Base-by-base conservation (phyloP, 1,284 basidiomycete species). In the Papiliotrema laurentii region DNA sequence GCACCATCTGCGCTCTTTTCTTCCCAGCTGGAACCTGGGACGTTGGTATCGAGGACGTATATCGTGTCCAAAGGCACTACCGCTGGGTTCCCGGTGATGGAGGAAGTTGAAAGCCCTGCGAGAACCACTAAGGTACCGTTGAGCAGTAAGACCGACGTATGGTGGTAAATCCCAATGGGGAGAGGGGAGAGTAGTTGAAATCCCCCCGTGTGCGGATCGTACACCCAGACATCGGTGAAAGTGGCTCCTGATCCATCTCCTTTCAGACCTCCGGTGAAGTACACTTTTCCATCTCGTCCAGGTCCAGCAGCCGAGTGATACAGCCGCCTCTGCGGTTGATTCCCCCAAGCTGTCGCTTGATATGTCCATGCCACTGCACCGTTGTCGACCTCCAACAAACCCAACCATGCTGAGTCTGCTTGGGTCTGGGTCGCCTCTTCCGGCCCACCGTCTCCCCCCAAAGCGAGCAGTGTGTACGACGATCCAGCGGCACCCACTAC, bases 41-140 rank as follows among this genome's bases (percentile, higher is more conserved):
- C 67, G 0, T 77, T 79, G 5, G 82, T 85, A 61, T 89, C 80
- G 39, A 90, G 72, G 1, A 76, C 70, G 78, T 83, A 88, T 10
- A 87, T 73, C 0, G 73, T 80, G 25, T 76, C 75, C 59, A 89
- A 77, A 0, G 83, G 75, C 1, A 83, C 54, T 13, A 87, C 74
- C 1, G 55, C 43, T 5, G 71, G 53, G 2, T 49, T 53, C 1
- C 58, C 57, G 1, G 62, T 61, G 0, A 43, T 25, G 3, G 72
- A 67, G 2, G 80, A 79, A 5, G 76, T 78, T 19, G 76, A 79
- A 55, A 81, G 83, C 2, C 89, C 89, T 16, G 88, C 89, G 47
- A 91, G 78, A 2, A 88, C 80, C n/a, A 90, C 61, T 22, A 91
- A 68, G 7, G 79, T 78, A 5, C 84, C 85, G 59, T 87, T 83